Conservation (phyloP, 139 green algal species). For the Bryopsis sp. region DNA sequence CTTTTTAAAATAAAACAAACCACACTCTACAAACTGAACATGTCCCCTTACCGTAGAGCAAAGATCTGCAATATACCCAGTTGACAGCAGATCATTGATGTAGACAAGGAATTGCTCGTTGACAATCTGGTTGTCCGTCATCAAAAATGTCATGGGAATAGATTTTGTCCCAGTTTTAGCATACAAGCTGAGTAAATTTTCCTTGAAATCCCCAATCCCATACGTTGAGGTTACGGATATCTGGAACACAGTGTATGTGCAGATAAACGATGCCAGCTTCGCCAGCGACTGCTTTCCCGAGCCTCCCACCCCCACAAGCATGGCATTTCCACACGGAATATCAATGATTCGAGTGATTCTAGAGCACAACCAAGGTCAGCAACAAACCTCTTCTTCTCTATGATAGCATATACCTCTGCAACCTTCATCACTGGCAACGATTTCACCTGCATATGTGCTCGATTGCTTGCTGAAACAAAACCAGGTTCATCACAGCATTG, state of each 20-base stretch:
- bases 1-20: constrained; percentile 16
- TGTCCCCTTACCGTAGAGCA: constrained; percentile 41
- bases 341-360: constrained; percentile 75
- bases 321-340: constrained; percentile 69
- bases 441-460: constrained; percentile 54
- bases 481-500: constrained; percentile 75
- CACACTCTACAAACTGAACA: not conserved
- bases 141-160: constrained; percentile 64
- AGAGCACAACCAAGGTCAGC: constrained; percentile 23
- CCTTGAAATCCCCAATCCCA: constrained; percentile 72
- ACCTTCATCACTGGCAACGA: not conserved
- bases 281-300: constrained; percentile 69
- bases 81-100: constrained; percentile 85
- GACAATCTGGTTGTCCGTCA: constrained; percentile 84
- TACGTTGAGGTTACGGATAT: constrained; percentile 69
- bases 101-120: constrained; percentile 84
- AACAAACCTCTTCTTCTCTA: not conserved
- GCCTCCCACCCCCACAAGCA: constrained; percentile 78
- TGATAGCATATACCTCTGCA: not conserved
- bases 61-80: constrained; percentile 68
- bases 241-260: constrained; percentile 72
- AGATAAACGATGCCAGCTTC: constrained; percentile 65
- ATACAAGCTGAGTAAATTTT: constrained; percentile 75
- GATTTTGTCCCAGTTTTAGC: constrained; percentile 56
- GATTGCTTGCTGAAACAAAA: constrained; percentile 79